Percentiles rank a stretch among this genome's conserved stretches.
phyloP scores from a whole-genome alignment of 2,329 filamentous ascomycete genomes.

The Colletotrichum cuscutae region DNA sequence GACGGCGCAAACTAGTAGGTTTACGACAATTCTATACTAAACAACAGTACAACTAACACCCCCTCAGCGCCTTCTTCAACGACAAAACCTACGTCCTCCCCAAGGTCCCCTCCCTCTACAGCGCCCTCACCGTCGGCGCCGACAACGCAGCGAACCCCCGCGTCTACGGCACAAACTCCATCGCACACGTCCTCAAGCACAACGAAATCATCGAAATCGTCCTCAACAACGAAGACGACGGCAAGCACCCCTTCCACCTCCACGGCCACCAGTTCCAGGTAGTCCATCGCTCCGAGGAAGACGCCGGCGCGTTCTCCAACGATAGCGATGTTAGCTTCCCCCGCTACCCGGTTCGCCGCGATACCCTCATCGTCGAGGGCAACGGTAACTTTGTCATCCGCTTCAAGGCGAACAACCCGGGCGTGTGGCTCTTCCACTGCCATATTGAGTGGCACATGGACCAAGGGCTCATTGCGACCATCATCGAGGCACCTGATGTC shows the following conservation, averaged over 20 bases:
- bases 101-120: slow-evolving; percentile 76
- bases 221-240: slow-evolving; percentile 67
- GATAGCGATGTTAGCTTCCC: slow-evolving; percentile 49
- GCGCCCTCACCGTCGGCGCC: slow-evolving; percentile 66
- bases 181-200: slow-evolving; percentile 64
- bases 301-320: slow-evolving; percentile 47
- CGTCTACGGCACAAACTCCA: slow-evolving; percentile 62
- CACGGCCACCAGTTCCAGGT: slow-evolving; percentile 71
- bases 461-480: slow-evolving; percentile 56
- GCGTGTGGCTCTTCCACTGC: slow-evolving; percentile 58
- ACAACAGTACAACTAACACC: slow-evolving; percentile 1
- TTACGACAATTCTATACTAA: background rate
- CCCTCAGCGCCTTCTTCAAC: slow-evolving; percentile 63
- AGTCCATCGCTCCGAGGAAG: slow-evolving; percentile 40
- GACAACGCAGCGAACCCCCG: slow-evolving; percentile 54
- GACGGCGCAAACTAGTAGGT: slow-evolving; percentile 69
- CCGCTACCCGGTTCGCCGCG: slow-evolving; percentile 56
- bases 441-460: slow-evolving; percentile 68
- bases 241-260: slow-evolving; percentile 73
- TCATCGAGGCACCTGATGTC: slow-evolving; percentile 47
- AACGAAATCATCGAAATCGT: slow-evolving; percentile 66
- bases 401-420: slow-evolving; percentile 56
- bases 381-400: slow-evolving; percentile 60
- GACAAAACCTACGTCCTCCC: slow-evolving; percentile 71
- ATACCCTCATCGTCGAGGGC: slow-evolving; percentile 59